Conservation (phyloP, 108 stramenopile genomes). For the Nannochloropsis salina region DNA sequence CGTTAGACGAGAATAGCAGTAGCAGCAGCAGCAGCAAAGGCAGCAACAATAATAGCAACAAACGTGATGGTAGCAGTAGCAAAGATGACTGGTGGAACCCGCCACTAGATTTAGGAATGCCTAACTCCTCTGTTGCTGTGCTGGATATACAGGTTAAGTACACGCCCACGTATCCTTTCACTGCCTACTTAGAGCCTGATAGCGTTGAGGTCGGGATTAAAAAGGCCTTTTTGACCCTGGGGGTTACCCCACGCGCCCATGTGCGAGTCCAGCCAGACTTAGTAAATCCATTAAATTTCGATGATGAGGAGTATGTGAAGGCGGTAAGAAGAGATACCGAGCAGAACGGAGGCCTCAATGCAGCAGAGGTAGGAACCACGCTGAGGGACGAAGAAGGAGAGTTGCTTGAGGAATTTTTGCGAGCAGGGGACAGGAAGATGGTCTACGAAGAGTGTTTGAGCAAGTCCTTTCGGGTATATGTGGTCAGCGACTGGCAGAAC, state of each 20-base stretch:
- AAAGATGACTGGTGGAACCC: not conserved
- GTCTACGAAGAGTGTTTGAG: not conserved
- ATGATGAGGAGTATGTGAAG: not conserved
- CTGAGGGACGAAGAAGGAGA: not conserved
- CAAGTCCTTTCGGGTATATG: not conserved
- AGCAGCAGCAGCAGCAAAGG: not conserved
- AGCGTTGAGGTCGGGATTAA: not conserved
- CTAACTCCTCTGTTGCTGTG: not conserved
- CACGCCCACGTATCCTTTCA: not conserved
- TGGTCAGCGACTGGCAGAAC: constrained; percentile 8
- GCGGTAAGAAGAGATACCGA: not conserved
- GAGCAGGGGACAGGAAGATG: not conserved
- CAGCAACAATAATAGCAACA: not conserved
- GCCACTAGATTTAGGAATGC: not conserved
- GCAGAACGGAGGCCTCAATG: not conserved
- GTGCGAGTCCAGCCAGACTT: not conserved
- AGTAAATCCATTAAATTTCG: not conserved
- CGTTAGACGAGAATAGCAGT: not conserved
- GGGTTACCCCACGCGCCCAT: not conserved
- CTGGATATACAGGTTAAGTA: not conserved
- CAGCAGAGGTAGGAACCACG: not conserved
- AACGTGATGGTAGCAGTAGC: not conserved
- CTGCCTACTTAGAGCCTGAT: not conserved
- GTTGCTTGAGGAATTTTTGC: not conserved
- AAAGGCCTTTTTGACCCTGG: not conserved